These are phyloP conservation scores for Eucalyptus curtisii DNA, from an alignment of 345 rosid species.

Conservation along the genomic window DNA sequence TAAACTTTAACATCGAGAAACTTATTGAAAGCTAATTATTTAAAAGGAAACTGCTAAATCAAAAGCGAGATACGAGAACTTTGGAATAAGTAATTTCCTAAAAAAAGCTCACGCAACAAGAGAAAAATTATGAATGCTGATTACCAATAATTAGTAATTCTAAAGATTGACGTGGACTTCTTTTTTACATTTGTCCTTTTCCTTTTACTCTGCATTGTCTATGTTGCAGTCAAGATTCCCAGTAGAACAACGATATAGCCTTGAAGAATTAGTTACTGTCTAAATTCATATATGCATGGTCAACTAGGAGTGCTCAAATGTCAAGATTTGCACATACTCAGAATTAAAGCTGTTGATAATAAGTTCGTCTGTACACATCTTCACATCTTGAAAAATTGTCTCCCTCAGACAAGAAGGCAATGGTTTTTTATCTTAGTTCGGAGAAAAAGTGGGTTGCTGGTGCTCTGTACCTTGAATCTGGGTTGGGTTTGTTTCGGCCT, in stretches of 20 bases:
- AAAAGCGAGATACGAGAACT: neutral
- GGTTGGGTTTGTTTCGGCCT: constrained; percentile 10
- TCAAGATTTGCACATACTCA: neutral
- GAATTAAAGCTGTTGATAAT: neutral
- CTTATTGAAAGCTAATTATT: neutral
- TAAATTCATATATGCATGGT: neutral
- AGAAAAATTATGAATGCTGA: neutral
- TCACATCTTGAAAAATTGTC: neutral
- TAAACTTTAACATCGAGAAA: neutral
- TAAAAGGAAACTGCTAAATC: neutral
- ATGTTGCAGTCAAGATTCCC: neutral
- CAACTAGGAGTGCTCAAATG: neutral
- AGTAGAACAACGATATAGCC: neutral
- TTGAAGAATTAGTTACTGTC: neutral
- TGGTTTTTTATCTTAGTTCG: constrained; percentile 7
- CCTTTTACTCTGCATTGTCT: neutral
- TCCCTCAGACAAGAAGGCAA: neutral
- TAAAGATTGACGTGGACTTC: neutral
- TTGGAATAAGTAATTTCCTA: neutral
- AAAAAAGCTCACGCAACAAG: neutral
- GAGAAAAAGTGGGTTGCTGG: constrained; percentile 16
- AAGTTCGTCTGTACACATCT: neutral
- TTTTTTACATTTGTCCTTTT: no score
- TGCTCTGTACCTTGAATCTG: constrained; percentile 46
- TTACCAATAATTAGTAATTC: neutral